A percentile compares a stretch with the other conserved stretches of the same genome.
These are phyloP conservation scores for Ceratobasidium papillatum DNA, from an alignment of 1,284 basidiomycete species.

Conservation along the genomic window DNA sequence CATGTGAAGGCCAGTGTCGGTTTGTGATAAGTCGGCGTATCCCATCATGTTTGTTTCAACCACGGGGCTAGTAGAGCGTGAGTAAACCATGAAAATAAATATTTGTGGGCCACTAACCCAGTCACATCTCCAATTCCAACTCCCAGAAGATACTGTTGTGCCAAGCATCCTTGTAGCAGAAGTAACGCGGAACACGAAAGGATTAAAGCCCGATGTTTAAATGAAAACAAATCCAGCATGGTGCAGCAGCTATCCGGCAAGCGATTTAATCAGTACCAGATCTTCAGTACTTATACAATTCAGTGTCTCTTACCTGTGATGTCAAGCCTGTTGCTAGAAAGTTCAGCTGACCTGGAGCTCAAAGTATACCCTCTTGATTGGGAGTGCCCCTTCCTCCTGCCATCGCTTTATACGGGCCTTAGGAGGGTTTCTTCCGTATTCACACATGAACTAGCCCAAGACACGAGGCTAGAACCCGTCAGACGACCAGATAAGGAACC, in stretches of 20 bases:
- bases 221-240: slow-evolving; percentile 7
- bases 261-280: background rate
- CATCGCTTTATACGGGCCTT: background rate
- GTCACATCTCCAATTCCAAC: slow-evolving; percentile 33
- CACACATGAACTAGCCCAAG: background rate
- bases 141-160: slow-evolving; percentile 10
- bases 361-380: background rate
- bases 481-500: background rate
- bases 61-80: slow-evolving; percentile 55
- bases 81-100: background rate
- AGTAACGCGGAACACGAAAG: background rate
- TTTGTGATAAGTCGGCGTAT: slow-evolving; percentile 74
- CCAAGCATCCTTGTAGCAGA: slow-evolving; percentile 9
- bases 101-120: background rate
- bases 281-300: background rate
- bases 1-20: slow-evolving; percentile 82
- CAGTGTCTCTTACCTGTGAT: background rate
- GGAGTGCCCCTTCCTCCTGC: background rate
- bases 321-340: no score
- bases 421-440: background rate
- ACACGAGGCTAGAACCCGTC: background rate
- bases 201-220: background rate
- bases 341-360: background rate
- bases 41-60: slow-evolving; percentile 77
- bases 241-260: background rate